Conservation (phyloP, 1,284 basidiomycete species). For the Leucocoprinus gongylophorus region DNA sequence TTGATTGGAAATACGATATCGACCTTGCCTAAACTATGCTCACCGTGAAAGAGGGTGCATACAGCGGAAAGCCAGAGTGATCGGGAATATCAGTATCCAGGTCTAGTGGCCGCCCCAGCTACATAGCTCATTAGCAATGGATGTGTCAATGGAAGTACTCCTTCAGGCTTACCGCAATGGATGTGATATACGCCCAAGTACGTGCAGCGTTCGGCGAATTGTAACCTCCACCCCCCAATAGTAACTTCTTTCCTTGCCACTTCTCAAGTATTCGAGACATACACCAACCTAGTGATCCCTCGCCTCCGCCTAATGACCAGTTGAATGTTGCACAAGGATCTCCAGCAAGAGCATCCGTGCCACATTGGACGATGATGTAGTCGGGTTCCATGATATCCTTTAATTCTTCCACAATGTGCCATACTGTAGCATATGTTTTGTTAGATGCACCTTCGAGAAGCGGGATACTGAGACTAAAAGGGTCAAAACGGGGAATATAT, state of each 20-base stretch:
- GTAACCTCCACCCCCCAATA: constrained; percentile 79
- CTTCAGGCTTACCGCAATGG: constrained; percentile 62
- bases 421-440: constrained; percentile 55
- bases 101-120: constrained; percentile 49
- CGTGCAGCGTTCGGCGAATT: constrained; percentile 75
- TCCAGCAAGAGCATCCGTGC: constrained; percentile 78
- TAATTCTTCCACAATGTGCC: constrained; percentile 56
- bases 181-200: constrained; percentile 79
- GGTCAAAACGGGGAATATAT: constrained; percentile 41
- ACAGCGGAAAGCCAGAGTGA: constrained; percentile 60
- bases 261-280: constrained; percentile 44
- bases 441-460: constrained; percentile 60
- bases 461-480: constrained; percentile 73
- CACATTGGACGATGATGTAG: constrained; percentile 79
- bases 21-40: constrained; percentile 9
- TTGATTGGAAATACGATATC: background rate
- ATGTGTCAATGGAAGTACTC: constrained; percentile 18
- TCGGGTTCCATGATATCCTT: constrained; percentile 66
- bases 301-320: constrained; percentile 53
- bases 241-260: constrained; percentile 56
- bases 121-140: background rate
- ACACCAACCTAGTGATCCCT: constrained; percentile 69
- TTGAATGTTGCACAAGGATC: constrained; percentile 79
- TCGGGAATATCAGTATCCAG: constrained; percentile 64
- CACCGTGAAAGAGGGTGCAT: constrained; percentile 69